Base-by-base conservation (phyloP, 495 filamentous ascomycete species). In the Aspergillus homomorphus region DNA sequence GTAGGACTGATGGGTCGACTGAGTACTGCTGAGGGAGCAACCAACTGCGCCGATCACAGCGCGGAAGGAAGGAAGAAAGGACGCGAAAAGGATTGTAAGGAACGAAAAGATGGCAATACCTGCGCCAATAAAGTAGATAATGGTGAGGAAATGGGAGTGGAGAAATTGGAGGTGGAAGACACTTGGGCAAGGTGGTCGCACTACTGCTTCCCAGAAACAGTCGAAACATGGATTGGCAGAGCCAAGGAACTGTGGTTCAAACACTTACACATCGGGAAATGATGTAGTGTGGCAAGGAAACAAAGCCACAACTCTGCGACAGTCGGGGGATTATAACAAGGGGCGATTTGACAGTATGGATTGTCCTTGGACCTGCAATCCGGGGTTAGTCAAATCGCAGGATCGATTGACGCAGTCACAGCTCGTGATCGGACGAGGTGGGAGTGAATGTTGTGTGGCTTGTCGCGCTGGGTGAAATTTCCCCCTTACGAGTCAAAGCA, bases 191-290 rank as follows among this genome's bases (percentile, higher is more conserved):
- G 33, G 33, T 38, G 33, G 33, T 38, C 8, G 33, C 33, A 38
- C 33, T 38, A 38, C 33, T 38, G 33, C 33, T 38, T 38, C 33
- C 33, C 33, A 57, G 28, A 22, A 50, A 52, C 12, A 41, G 19
- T 55, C 20, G 42, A 55, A 45, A 45, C 23, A 45, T 45, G 53
- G 42, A 55, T 55, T 22, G 24, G 20, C 45, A 23, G 56, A 45
- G 33, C 45, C 45, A 41, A 52, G 26, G 26, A 42, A 49, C 21
- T n/a, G 24, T 48, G 43, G 53, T 61, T 55, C 38, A 52, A 30
- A 30, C 57, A 63, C 61, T 28, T 63, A 63, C 61, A 60, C 61
- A 63, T 63, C 49, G 48, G 60, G 55, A 59, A 55, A 48, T 9
- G 56, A 51, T 49, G 56, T 57, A 33, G 24, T 59, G 51, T 58